phyloP scores from a whole-genome alignment of 2,329 filamentous ascomycete genomes.

The Akanthomyces uredinophilus region DNA sequence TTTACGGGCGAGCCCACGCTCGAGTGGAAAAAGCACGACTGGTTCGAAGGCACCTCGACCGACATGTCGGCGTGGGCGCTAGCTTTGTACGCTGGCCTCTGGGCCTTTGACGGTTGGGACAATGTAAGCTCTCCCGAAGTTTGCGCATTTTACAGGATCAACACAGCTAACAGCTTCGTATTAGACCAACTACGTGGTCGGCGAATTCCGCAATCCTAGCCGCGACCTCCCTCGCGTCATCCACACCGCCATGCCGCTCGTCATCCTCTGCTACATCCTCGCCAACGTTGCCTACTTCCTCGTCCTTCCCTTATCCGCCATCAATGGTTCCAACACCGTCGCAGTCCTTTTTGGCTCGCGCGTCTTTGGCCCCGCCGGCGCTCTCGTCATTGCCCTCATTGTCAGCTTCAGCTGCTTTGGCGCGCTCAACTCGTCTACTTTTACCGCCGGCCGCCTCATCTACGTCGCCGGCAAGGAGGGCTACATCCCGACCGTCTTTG shows the following conservation, averaged over 20 bases:
- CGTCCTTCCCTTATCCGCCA: constrained; percentile 73
- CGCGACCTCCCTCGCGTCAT: constrained; percentile 91
- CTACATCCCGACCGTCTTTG: constrained; percentile 80
- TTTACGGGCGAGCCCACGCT: constrained; percentile 67
- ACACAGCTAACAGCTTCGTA: constrained; percentile 14
- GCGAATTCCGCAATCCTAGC: constrained; percentile 87
- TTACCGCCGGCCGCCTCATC: constrained; percentile 85
- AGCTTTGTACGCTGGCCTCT: constrained; percentile 88
- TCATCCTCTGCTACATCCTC: constrained; percentile 84
- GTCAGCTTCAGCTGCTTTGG: constrained; percentile 92
- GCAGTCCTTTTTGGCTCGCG: constrained; percentile 87
- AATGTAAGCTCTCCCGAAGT: constrained; percentile 60
- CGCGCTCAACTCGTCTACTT: constrained; percentile 88
- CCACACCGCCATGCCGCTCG: constrained; percentile 91
- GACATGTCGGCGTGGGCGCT: constrained; percentile 87
- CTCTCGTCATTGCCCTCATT: constrained; percentile 78
- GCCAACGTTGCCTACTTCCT: constrained; percentile 94
- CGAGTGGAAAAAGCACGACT: constrained; percentile 82
- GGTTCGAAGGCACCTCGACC: constrained; percentile 81
- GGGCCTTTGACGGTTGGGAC: constrained; percentile 99
- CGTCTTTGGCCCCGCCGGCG: constrained; percentile 80
- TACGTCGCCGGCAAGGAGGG: constrained; percentile 95
- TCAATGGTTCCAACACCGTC: constrained; percentile 90
- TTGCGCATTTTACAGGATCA: background rate
- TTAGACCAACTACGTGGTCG: constrained; percentile 94